Conservation (phyloP, 2,329 filamentous ascomycete species). For the Biscogniauxia sp. region DNA sequence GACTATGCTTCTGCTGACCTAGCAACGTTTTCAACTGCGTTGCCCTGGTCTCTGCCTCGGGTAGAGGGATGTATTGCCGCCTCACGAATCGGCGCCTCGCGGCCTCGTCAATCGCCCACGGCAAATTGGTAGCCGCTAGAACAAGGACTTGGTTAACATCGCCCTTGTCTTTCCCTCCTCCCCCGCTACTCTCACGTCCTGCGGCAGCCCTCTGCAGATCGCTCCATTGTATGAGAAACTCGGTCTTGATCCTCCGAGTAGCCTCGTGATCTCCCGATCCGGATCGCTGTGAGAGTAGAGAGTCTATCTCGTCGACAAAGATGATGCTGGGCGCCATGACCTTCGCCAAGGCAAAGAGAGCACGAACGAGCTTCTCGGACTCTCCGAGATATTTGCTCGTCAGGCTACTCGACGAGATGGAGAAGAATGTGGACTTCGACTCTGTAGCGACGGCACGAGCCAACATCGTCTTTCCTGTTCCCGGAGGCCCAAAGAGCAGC, state of each 20-base stretch:
- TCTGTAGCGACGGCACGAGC: conserved; percentile 93
- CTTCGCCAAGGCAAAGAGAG: conserved; percentile 87
- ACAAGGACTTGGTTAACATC: conserved; percentile 89
- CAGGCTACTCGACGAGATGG: conserved; percentile 89
- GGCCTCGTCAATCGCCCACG: conserved; percentile 97
- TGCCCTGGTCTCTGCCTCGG: conserved; percentile 77
- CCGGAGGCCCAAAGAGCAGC: conserved; percentile 92
- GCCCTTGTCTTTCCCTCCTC: conserved; percentile 67
- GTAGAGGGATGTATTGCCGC: conserved; percentile 92
- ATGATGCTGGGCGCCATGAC: conserved; percentile 91
- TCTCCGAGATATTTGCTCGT: conserved; percentile 97
- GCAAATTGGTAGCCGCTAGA: conserved; percentile 90
- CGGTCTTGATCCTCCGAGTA: conserved; percentile 90
- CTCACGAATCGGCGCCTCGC: conserved; percentile 87
- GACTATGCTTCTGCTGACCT: conserved; percentile 80
- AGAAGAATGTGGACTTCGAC: conserved; percentile 93
- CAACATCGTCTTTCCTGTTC: conserved; percentile 98
- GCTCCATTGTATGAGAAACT: conserved; percentile 97
- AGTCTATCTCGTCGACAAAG: conserved; percentile 98
- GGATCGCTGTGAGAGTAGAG: conserved; percentile 78
- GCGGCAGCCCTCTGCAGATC: conserved; percentile 90
- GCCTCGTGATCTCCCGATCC: conserved; percentile 89
- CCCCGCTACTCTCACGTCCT: conserved; percentile 68
- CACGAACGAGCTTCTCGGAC: conserved; percentile 92
- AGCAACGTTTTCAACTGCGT: conserved; percentile 77